Percentiles rank a stretch among this genome's conserved stretches.
Evolutionary conservation across 345 rosid species (phyloP).

Genomic region (Luvunga scandens): DNA sequence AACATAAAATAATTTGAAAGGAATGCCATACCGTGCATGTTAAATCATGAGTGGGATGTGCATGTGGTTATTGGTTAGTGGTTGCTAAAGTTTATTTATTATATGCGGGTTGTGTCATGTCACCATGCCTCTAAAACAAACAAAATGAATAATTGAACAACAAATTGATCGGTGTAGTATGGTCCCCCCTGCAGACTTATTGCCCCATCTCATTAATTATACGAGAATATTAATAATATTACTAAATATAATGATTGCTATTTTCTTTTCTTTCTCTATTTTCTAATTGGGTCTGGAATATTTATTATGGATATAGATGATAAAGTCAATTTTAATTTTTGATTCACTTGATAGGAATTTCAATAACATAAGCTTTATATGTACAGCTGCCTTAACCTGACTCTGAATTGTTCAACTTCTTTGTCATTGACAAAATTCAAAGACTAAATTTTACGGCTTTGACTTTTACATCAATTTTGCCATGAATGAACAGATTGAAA

Average conservation of each 20-base stretch:
- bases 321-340: neutral
- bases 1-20: neutral
- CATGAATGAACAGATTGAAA: constrained; percentile 1
- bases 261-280: neutral
- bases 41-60: neutral
- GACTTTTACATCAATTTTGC: constrained; percentile 15
- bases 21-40: neutral
- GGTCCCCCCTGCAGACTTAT: neutral
- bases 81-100: neutral
- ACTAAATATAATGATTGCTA: neutral
- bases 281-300: neutral
- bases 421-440: constrained; percentile 12
- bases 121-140: neutral
- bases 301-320: neutral
- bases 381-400: neutral
- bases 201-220: neutral
- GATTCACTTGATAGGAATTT: neutral
- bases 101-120: neutral
- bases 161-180: too few species aligned
- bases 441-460: neutral
- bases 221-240: neutral
- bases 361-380: neutral
- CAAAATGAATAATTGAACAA: neutral
- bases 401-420: constrained; percentile 26
- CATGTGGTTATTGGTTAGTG: neutral